These are phyloP conservation scores for grape (Vitis vinifera) DNA, from an alignment of 164 flowering plant species.

Conservation along the genomic window DNA sequence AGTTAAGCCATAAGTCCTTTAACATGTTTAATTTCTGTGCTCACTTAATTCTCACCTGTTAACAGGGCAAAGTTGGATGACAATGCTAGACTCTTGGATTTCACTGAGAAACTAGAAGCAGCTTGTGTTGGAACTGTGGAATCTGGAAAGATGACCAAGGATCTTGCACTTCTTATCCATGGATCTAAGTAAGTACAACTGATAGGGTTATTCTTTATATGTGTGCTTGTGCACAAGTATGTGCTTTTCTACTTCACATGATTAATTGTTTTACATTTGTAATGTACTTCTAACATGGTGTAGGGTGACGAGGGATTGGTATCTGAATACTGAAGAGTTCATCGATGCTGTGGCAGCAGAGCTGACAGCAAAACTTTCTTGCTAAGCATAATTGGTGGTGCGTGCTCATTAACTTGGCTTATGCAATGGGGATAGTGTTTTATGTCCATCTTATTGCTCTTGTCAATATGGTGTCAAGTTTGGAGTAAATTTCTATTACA, in stretches of 20 bases:
- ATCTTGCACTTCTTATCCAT: constrained; percentile 85
- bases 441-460: background rate
- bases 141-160: constrained; percentile 96
- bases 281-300: constrained; percentile 4
- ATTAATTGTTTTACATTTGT: background rate
- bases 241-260: background rate
- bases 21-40: too few relatives aligned
- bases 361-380: constrained; percentile 62
- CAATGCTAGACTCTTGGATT: constrained; percentile 60
- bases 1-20: too few relatives aligned
- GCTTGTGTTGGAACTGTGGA: constrained; percentile 84
- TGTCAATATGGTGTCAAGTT: background rate
- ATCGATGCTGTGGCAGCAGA: constrained; percentile 91
- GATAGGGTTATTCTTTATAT: background rate
- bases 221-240: too few relatives aligned
- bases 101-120: constrained; percentile 79
- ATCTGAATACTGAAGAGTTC: constrained; percentile 88
- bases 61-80: constrained; percentile 85
- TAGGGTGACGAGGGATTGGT: constrained; percentile 64
- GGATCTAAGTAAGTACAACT: constrained; percentile 63
- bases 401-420: constrained; percentile 5
- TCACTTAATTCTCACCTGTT: background rate
- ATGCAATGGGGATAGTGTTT: background rate
- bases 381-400: constrained; percentile 31
- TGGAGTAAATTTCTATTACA: background rate